A percentile compares a stretch with the other conserved stretches of the same genome.
Evolutionary conservation across 805 yeast genomes (phyloP).

Genomic region (Spathaspora sp.): DNA sequence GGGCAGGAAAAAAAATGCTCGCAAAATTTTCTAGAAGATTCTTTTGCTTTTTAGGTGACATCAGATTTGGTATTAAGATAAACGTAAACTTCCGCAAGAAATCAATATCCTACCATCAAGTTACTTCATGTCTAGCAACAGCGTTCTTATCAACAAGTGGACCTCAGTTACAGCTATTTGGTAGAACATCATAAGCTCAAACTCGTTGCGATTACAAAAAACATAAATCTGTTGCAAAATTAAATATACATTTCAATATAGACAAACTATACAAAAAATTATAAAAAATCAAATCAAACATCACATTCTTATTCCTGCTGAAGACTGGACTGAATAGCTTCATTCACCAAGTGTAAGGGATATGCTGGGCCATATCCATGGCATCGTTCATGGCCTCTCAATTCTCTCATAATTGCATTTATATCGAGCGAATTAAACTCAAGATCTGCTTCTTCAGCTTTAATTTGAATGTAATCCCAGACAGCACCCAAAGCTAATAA

Average conservation of each 20-base stretch:
- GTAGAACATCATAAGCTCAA: no score
- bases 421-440: conserved; percentile 52
- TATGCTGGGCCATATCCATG: conserved; percentile 80
- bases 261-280: neutral
- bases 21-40: neutral
- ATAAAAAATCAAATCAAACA: neutral
- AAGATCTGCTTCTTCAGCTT: conserved; percentile 41
- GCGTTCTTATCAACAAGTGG: no score
- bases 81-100: no score
- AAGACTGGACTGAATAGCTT: conserved; percentile 6
- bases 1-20: neutral
- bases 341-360: conserved; percentile 40
- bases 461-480: conserved; percentile 69
- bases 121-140: no score
- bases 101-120: no score
- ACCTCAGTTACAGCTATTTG: no score
- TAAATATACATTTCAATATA: neutral
- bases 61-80: neutral
- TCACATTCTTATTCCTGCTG: neutral
- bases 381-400: conserved; percentile 70
- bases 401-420: conserved; percentile 49
- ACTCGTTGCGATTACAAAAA: no score
- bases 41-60: neutral
- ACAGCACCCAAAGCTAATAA: conserved; percentile 72
- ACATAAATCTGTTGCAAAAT: no score